Percentiles rank a stretch among this genome's conserved stretches.
These are phyloP conservation scores for Hordeum vulgare DNA, from an alignment of 176 grass and related monocot species.

Conservation along the genomic window MorexV3_pseudomolecules_assembly NC_058519.1:553596725-553597224, in stretches of 20 bases:
- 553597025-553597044: conserved; percentile 72
- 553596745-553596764: no score
- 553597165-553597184: neutral
- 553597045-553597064: conserved; percentile 78
- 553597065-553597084: neutral
- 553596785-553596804: no score
- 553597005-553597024: conserved; percentile 65
- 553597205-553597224: neutral
- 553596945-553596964: conserved; percentile 8
- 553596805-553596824: no score
- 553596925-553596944: neutral
- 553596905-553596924: neutral
- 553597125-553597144: neutral
- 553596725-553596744: no score
- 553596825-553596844: neutral
- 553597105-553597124: neutral
- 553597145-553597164: neutral
- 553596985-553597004: conserved; percentile 82
- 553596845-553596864: neutral
- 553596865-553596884: neutral
- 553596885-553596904: neutral
- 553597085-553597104: neutral
- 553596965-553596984: conserved; percentile 55
- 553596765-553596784: no score
- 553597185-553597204: neutral